Percentiles rank a stretch among this genome's conserved stretches.
These are phyloP conservation scores for Cicer bijugum DNA, from an alignment of 306 rosid genomes.

Conservation along the genomic window DNA sequence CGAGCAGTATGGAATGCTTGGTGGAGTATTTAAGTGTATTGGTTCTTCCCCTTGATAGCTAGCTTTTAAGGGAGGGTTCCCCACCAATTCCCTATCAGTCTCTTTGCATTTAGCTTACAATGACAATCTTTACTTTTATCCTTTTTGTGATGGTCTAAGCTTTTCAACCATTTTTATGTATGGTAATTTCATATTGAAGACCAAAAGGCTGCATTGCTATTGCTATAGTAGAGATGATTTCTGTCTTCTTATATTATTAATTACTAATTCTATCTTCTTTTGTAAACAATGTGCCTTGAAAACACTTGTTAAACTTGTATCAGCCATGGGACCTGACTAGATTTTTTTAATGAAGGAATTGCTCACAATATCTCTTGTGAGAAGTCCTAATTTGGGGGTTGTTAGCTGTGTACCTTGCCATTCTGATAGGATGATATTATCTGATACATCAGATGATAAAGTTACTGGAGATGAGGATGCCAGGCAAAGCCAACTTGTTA, in stretches of 20 bases:
- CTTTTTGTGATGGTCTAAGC: conserved; percentile 20
- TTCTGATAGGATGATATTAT: conserved; percentile 39
- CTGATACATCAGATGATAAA: conserved; percentile 43
- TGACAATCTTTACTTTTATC: conserved; percentile 13
- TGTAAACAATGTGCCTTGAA: conserved; percentile 30
- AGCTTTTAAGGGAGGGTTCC: too few relatives aligned
- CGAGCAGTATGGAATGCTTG: too few relatives aligned
- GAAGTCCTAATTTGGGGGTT: conserved; percentile 45
- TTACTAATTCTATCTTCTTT: conserved; percentile 31
- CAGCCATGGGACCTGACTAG: conserved; percentile 35
- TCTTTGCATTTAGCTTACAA: conserved; percentile 11
- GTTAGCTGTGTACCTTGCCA: conserved; percentile 40
- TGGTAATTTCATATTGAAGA: conserved; percentile 32
- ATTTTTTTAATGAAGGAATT: conserved; percentile 39
- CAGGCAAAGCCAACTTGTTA: conserved; percentile 40
- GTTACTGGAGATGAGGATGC: conserved; percentile 46
- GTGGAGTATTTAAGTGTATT: too few relatives aligned
- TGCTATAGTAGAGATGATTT: conserved; percentile 7
- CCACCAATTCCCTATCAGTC: too few relatives aligned
- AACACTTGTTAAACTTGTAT: conserved; percentile 31
- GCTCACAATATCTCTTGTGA: conserved; percentile 41
- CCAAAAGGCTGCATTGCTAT: conserved; percentile 8
- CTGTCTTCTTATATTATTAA: conserved; percentile 9
- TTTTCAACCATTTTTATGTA: conserved; percentile 27
- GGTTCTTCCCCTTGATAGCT: too few relatives aligned